Conservation (phyloP, 2,329 filamentous ascomycete species). For the Sporothrix inflata region DNA sequence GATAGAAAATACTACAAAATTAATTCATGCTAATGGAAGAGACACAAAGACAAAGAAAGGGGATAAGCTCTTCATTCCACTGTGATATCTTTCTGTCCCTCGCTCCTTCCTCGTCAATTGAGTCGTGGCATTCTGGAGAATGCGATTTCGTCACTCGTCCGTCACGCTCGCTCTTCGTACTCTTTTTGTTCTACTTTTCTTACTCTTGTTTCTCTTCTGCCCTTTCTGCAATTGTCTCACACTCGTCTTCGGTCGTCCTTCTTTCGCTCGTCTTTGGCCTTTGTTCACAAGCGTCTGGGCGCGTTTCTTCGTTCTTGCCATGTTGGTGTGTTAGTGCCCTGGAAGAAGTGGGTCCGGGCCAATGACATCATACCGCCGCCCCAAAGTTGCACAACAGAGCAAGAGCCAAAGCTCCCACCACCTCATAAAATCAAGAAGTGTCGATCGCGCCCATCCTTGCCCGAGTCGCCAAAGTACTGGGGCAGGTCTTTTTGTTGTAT, state of each 20-base stretch:
- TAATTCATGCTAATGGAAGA: not conserved
- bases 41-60: not conserved
- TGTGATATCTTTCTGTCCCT: not conserved
- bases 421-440: conserved; percentile 1
- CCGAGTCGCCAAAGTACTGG: not conserved
- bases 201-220: not conserved
- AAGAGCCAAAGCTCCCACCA: not conserved
- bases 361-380: conserved; percentile 27
- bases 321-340: not conserved
- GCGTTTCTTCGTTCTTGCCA: not conserved
- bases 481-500: not conserved
- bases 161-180: not conserved
- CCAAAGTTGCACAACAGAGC: not conserved
- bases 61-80: not conserved
- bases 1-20: not conserved
- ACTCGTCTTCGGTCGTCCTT: not conserved
- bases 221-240: not conserved
- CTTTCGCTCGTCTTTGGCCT: not conserved
- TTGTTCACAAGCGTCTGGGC: conserved; percentile 3
- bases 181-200: not conserved
- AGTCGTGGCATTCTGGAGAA: not conserved
- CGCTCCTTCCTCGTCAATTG: not conserved
- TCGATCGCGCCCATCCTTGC: not conserved
- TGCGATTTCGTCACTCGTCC: not conserved
- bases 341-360: conserved; percentile 18